Evolutionary conservation across 2,329 filamentous ascomycete genomes (phyloP).

Genomic region (Tolypocladium amazonense): DNA sequence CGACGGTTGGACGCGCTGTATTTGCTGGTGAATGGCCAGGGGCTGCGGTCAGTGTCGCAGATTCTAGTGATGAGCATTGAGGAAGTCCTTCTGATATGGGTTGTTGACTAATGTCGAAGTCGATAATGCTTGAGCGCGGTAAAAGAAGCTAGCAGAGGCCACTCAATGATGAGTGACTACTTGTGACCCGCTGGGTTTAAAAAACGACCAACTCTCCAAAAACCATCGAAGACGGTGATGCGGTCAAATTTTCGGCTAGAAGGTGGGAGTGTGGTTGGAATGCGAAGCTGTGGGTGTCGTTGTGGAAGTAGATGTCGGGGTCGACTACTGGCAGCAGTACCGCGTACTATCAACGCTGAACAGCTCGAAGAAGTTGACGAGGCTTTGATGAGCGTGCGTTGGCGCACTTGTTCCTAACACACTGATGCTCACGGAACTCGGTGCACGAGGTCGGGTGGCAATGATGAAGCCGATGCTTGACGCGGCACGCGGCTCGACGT

Average conservation of each 20-base stretch:
- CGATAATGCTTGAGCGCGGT: background rate
- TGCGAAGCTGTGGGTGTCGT: background rate
- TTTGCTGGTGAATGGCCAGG: constrained; percentile 45
- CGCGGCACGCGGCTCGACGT: background rate
- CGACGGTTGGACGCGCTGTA: constrained; percentile 36
- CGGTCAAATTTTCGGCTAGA: background rate
- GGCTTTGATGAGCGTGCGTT: background rate
- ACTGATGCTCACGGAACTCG: background rate
- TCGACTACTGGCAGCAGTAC: background rate
- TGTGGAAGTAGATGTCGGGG: background rate
- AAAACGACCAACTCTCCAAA: background rate
- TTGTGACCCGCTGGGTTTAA: background rate
- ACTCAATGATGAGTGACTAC: background rate
- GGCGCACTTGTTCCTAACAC: background rate
- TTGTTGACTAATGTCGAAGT: background rate
- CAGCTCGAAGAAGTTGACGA: background rate
- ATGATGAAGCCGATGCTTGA: background rate
- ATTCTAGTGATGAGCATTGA: constrained; percentile 48
- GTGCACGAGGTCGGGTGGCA: background rate
- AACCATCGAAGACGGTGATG: background rate
- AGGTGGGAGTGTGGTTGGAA: background rate
- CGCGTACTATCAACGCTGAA: background rate
- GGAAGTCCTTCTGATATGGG: constrained; percentile 11
- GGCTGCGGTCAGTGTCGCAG: constrained; percentile 41
- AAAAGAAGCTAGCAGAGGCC: background rate